These are phyloP conservation scores for Polyplosphaeria fusca DNA, from an alignment of 495 filamentous ascomycete species.

Conservation along the genomic window DNA sequence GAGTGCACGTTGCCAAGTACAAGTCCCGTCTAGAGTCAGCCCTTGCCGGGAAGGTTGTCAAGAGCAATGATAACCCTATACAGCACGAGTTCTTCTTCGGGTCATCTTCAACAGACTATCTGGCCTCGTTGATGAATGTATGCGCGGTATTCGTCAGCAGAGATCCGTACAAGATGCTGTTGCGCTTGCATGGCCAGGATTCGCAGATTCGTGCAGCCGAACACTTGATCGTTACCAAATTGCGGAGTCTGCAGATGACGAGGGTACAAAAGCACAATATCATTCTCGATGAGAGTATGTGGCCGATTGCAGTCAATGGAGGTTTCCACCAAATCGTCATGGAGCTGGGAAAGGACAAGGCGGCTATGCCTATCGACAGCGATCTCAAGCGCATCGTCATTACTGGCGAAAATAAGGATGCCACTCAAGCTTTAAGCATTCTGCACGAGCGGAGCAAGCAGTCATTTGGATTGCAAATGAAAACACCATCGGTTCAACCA, in stretches of 20 bases:
- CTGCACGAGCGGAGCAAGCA: neutral
- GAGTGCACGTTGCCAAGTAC: slow-evolving; percentile 5
- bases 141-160: slow-evolving; percentile 6
- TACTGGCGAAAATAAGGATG: neutral
- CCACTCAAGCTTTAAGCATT: slow-evolving; percentile 3
- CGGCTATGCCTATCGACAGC: slow-evolving; percentile 9
- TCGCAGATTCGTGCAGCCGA: neutral
- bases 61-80: neutral
- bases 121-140: neutral
- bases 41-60: slow-evolving; percentile 19
- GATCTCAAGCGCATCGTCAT: slow-evolving; percentile 19
- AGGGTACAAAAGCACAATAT: slow-evolving; percentile 12
- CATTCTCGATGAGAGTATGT: slow-evolving; percentile 6
- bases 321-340: slow-evolving; percentile 20
- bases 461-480: neutral
- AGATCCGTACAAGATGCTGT: slow-evolving; percentile 4
- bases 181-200: slow-evolving; percentile 8
- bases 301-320: slow-evolving; percentile 6
- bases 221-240: slow-evolving; percentile 2
- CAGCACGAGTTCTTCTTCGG: slow-evolving; percentile 8
- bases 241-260: neutral
- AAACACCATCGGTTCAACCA: neutral
- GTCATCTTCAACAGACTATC: neutral
- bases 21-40: slow-evolving; percentile 14
- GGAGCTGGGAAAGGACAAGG: slow-evolving; percentile 19